Evolutionary conservation across 805 yeast species (phyloP).

Genomic region (Ogataea wickerhamii): DNA sequence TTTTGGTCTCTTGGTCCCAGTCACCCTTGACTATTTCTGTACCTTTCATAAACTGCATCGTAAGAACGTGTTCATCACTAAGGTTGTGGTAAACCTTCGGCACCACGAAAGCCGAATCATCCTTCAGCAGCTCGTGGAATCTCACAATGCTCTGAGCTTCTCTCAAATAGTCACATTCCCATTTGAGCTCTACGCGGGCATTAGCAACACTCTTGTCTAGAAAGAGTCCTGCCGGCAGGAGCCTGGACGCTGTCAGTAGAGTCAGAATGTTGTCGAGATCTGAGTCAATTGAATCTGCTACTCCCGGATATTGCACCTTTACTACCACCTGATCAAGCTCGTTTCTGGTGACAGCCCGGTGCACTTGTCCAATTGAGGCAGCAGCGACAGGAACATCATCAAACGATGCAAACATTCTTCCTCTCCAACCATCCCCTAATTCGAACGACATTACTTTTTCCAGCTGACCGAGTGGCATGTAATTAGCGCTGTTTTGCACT

Average conservation of each 20-base stretch:
- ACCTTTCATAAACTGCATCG: slow-evolving; percentile 89
- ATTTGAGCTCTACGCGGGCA: slow-evolving; percentile 87
- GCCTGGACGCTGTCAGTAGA: slow-evolving; percentile 78
- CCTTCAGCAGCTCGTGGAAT: slow-evolving; percentile 58
- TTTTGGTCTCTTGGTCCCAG: slow-evolving; percentile 66
- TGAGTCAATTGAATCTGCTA: slow-evolving; percentile 87
- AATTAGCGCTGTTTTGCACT: slow-evolving; percentile 93
- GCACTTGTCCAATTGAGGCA: slow-evolving; percentile 97
- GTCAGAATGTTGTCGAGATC: slow-evolving; percentile 83
- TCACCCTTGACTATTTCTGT: slow-evolving; percentile 73
- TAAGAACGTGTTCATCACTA: slow-evolving; percentile 78
- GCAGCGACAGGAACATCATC: slow-evolving; percentile 93
- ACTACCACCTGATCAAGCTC: slow-evolving; percentile 79
- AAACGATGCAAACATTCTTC: slow-evolving; percentile 60
- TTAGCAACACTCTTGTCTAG: slow-evolving; percentile 89
- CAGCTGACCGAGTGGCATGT: slow-evolving; percentile 92
- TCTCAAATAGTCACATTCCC: slow-evolving; percentile 96
- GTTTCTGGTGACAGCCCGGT: slow-evolving; percentile 62
- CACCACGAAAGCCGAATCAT: slow-evolving; percentile 65
- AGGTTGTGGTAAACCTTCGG: slow-evolving; percentile 77
- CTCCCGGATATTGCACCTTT: slow-evolving; percentile 97
- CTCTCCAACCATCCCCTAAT: slow-evolving; percentile 78
- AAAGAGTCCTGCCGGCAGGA: slow-evolving; percentile 88
- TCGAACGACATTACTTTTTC: slow-evolving; percentile 69
- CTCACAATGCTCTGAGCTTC: slow-evolving; percentile 76